Conservation (phyloP, 331 rosid species). For the Quercus tomentella region DNA sequence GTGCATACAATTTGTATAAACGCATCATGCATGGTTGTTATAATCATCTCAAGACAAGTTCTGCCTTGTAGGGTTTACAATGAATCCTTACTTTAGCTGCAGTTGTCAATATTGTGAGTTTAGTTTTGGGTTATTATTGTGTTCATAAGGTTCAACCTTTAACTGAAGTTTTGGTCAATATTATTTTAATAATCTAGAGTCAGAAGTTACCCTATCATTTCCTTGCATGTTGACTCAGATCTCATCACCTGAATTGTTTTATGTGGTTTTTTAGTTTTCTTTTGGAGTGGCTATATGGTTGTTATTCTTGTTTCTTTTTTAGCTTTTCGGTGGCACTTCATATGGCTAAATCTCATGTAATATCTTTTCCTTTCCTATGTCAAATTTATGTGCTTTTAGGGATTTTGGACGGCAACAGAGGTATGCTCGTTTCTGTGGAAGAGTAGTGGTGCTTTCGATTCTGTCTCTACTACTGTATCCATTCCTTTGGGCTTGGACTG, state of each 20-base stretch:
- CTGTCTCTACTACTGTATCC: conserved; percentile 74
- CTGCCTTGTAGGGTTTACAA: neutral
- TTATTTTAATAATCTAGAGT: neutral
- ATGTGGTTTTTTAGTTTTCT: neutral
- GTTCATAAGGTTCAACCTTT: neutral
- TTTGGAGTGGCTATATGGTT: neutral
- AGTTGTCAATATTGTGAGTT: neutral
- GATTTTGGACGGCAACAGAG: conserved; percentile 90
- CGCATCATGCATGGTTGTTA: too few relatives aligned
- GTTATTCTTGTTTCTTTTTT: neutral
- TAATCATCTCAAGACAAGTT: neutral
- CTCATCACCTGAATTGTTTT: neutral
- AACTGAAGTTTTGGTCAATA: neutral
- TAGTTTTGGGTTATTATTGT: neutral
- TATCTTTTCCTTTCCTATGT: neutral
- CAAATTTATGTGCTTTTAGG: conserved; percentile 39
- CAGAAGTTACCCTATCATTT: neutral
- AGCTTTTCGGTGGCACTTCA: neutral
- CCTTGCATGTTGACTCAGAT: neutral
- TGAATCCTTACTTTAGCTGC: neutral
- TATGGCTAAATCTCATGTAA: neutral
- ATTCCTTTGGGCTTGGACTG: conserved; percentile 91
- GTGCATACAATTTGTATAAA: too few relatives aligned
- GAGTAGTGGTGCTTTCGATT: conserved; percentile 69
- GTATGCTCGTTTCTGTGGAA: conserved; percentile 79